These are phyloP conservation scores for Fraxinus platypoda DNA, from an alignment of 305 asterid genomes.

Conservation along the genomic window DNA sequence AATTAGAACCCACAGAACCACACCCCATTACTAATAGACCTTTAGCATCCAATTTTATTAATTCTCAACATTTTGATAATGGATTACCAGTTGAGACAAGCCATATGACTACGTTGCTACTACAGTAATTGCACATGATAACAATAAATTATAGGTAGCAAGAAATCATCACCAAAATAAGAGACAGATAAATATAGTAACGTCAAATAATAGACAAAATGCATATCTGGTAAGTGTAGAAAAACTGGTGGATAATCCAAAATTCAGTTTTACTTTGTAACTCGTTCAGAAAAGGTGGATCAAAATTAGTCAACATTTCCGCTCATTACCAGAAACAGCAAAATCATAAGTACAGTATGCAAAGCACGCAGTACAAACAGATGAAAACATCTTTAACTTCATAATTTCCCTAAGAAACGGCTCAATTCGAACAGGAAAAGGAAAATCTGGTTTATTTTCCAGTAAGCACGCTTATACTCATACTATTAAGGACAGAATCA, in stretches of 20 bases:
- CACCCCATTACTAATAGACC: conserved; percentile 12
- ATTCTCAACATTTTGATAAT: conserved; percentile 8
- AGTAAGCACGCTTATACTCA: background rate
- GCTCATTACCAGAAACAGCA: background rate
- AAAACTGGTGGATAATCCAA: background rate
- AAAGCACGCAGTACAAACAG: background rate
- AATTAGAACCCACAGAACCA: background rate
- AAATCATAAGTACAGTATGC: background rate
- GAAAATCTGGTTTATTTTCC: background rate
- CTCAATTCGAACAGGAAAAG: background rate
- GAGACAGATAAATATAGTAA: background rate
- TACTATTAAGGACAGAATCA: background rate
- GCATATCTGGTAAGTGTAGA: background rate
- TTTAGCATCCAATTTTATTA: conserved; percentile 1
- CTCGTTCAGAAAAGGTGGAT: background rate
- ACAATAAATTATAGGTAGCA: conserved; percentile 31
- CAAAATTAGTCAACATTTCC: background rate
- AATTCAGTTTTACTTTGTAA: background rate
- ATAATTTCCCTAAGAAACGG: background rate
- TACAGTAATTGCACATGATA: conserved; percentile 26
- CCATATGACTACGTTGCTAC: conserved; percentile 14
- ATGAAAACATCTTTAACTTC: background rate
- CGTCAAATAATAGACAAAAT: background rate
- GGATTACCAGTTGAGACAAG: background rate
- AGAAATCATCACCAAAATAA: background rate